phyloP scores from a whole-genome alignment of 2,329 filamentous ascomycete genomes.

The Neocatenulostroma microsporum region DNA sequence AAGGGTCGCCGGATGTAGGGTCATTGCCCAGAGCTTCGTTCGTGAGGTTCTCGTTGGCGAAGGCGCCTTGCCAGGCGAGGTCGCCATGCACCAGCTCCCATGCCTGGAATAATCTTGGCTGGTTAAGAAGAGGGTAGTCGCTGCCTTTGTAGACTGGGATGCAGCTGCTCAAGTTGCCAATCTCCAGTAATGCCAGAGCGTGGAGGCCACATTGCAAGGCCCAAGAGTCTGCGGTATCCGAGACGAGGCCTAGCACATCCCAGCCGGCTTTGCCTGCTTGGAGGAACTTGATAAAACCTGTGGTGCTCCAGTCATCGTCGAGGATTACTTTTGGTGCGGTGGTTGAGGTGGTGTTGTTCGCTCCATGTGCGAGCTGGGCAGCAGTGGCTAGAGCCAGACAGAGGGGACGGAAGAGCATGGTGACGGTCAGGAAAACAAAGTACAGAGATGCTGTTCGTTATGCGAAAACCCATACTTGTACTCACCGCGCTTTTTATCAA shows the following conservation, averaged over 20 bases:
- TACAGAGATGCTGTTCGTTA: too few relatives aligned
- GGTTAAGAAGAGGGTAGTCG: constrained; percentile 43
- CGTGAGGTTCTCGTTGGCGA: constrained; percentile 38
- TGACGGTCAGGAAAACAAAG: too few relatives aligned
- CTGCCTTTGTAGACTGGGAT: constrained; percentile 43
- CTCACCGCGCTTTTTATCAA: too few relatives aligned
- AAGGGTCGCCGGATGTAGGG: constrained; percentile 40
- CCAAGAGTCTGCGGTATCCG: constrained; percentile 41
- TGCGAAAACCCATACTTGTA: too few relatives aligned
- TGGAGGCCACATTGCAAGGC: constrained; percentile 40
- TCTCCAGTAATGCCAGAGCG: constrained; percentile 41
- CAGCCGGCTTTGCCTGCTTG: constrained; percentile 39
- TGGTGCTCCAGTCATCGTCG: too few relatives aligned
- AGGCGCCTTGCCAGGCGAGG: constrained; percentile 42
- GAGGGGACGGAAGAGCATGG: too few relatives aligned
- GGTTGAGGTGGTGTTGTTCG: too few relatives aligned
- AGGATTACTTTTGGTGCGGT: too few relatives aligned
- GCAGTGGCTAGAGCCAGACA: too few relatives aligned
- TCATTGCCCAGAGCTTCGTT: constrained; percentile 37
- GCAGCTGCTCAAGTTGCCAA: constrained; percentile 40
- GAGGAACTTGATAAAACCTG: constrained; percentile 39
- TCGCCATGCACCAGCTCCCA: constrained; percentile 41
- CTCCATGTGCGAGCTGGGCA: too few relatives aligned
- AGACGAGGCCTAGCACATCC: constrained; percentile 38
- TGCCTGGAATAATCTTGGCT: constrained; percentile 34